A percentile compares a stretch with the other conserved stretches of the same genome.
phyloP scores from a whole-genome alignment of 306 rosid species.

The Boehmeria nivea region DNA sequence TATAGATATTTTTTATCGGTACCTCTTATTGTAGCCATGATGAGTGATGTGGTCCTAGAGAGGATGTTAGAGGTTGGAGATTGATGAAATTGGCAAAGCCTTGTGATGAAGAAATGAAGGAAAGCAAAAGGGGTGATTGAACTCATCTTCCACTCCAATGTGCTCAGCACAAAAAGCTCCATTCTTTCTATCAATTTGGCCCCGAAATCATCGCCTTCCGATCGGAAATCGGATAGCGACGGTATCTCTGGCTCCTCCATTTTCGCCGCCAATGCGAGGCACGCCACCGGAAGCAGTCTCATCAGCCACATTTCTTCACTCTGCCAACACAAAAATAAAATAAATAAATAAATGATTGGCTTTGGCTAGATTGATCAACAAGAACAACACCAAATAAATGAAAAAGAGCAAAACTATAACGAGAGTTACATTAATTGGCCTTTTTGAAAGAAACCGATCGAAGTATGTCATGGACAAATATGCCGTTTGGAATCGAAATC shows the following conservation, averaged over 20 bases:
- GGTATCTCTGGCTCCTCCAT: constrained; percentile 69
- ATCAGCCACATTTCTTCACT: constrained; percentile 60
- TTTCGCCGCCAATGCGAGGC: constrained; percentile 74
- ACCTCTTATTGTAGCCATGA: constrained; percentile 55
- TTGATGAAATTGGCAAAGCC: constrained; percentile 34
- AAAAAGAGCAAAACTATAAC: constrained; percentile 13
- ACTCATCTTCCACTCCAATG: constrained; percentile 69
- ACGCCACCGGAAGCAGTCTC: constrained; percentile 59
- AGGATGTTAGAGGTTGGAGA: constrained; percentile 29
- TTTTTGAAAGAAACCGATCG: constrained; percentile 61
- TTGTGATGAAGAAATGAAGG: constrained; percentile 54
- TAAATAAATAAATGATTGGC: too few relatives aligned
- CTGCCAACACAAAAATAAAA: constrained; percentile 28
- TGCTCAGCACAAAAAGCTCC: constrained; percentile 71
- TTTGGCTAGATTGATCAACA: constrained; percentile 9
- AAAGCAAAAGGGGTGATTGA: constrained; percentile 58
- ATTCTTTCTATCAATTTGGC: constrained; percentile 48
- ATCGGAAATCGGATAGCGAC: constrained; percentile 36
- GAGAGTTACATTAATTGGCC: constrained; percentile 59
- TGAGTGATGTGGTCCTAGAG: constrained; percentile 35
- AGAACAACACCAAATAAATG: background rate
- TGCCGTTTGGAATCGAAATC: constrained; percentile 69
- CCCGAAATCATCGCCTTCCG: constrained; percentile 44
- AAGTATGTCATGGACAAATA: constrained; percentile 72
- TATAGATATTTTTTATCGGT: background rate